A percentile compares a stretch with the other conserved stretches of the same genome.
These are phyloP conservation scores for Phoma sp. DNA, from an alignment of 2,329 filamentous ascomycete genomes.

Conservation along the genomic window DNA sequence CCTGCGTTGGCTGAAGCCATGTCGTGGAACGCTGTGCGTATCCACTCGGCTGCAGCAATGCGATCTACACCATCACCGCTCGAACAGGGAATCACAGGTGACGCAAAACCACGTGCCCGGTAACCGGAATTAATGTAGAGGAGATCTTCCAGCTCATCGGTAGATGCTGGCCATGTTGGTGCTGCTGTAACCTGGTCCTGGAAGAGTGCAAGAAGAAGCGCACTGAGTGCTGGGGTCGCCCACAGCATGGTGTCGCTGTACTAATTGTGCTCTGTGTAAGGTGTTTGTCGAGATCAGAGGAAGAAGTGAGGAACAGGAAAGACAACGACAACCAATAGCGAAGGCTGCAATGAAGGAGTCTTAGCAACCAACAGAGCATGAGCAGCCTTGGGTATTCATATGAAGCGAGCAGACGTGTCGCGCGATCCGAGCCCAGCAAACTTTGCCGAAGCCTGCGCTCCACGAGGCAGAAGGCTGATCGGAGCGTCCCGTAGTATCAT, in stretches of 20 bases:
- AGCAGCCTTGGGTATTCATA: slow-evolving; percentile 1
- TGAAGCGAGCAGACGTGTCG: neutral
- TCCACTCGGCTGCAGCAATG: slow-evolving; percentile 67
- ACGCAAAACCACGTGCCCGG: slow-evolving; percentile 63
- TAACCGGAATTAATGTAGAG: slow-evolving; percentile 67
- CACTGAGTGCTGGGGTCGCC: slow-evolving; percentile 2
- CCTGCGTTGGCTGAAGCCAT: slow-evolving; percentile 65
- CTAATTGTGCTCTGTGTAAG: too few relatives aligned
- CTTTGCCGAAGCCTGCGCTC: neutral
- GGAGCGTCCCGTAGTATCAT: slow-evolving; percentile 2
- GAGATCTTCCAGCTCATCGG: slow-evolving; percentile 70
- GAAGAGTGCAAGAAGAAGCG: slow-evolving; percentile 18
- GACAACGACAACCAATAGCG: neutral
- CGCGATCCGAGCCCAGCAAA: neutral
- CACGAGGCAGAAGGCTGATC: slow-evolving; percentile 2
- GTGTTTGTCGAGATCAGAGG: too few relatives aligned
- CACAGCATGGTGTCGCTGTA: slow-evolving; percentile 4
- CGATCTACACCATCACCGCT: slow-evolving; percentile 56
- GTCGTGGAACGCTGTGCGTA: slow-evolving; percentile 68
- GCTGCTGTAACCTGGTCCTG: slow-evolving; percentile 48
- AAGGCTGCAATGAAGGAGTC: neutral
- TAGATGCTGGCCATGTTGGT: slow-evolving; percentile 67
- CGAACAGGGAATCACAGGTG: slow-evolving; percentile 64
- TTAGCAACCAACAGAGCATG: neutral
- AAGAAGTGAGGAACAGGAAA: too few relatives aligned